phyloP scores from a whole-genome alignment of 106 monocot species.

The Dactylorhiza incarnata region DNA sequence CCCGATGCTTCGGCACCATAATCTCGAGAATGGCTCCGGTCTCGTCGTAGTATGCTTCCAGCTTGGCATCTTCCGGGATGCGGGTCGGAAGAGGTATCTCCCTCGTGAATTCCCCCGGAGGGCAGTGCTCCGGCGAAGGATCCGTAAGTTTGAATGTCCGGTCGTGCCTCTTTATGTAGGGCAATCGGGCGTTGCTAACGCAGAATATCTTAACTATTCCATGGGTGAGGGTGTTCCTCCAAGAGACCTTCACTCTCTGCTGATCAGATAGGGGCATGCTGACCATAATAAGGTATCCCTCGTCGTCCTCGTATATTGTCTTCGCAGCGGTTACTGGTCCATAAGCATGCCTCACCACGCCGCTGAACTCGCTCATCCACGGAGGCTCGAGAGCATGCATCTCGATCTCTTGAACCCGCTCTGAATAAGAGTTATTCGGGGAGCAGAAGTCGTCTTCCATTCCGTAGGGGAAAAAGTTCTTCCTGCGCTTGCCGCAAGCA shows the following conservation, averaged over 20 bases:
- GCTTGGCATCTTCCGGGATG: conserved; percentile 35
- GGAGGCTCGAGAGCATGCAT: conserved; percentile 33
- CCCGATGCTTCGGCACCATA: conserved; percentile 34
- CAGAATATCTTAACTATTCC: conserved; percentile 28
- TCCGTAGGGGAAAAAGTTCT: conserved; percentile 29
- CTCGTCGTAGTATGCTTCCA: conserved; percentile 37
- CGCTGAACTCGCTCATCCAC: conserved; percentile 31
- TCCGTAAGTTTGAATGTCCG: conserved; percentile 30
- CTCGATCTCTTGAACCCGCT: conserved; percentile 35
- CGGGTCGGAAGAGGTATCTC: conserved; percentile 28
- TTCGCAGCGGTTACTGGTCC: conserved; percentile 37
- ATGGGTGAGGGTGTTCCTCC: conserved; percentile 29
- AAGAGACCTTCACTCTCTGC: conserved; percentile 33
- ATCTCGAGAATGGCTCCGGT: conserved; percentile 29
- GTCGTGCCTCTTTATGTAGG: conserved; percentile 32
- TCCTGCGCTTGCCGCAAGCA: conserved; percentile 35
- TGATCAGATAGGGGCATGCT: conserved; percentile 28
- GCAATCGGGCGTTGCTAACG: conserved; percentile 33
- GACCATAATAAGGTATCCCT: conserved; percentile 34
- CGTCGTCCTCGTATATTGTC: conserved; percentile 33
- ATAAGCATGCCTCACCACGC: conserved; percentile 33
- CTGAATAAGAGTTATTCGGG: conserved; percentile 20
- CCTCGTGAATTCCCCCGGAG: conserved; percentile 29
- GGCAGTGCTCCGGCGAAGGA: conserved; percentile 31
- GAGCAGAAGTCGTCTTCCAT: conserved; percentile 43